Evolutionary conservation across 78 protist species (phyloP).

Genomic region (Dictyostelium citrinum): DNA sequence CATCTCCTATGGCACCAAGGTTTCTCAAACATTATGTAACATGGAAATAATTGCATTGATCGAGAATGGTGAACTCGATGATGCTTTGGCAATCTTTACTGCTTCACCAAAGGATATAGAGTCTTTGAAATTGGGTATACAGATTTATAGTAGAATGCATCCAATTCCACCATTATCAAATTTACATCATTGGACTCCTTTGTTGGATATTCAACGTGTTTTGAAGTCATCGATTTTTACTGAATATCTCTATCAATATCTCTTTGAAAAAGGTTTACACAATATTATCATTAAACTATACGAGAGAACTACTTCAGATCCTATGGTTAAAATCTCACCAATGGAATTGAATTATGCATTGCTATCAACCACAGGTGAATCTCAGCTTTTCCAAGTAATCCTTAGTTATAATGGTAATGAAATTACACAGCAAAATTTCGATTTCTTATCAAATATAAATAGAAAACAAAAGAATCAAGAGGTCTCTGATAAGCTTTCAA

Average conservation of each 20-base stretch:
- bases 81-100: neutral
- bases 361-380: neutral
- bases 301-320: neutral
- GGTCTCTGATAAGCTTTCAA: neutral
- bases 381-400: neutral
- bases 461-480: neutral
- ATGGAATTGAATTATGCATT: neutral
- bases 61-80: neutral
- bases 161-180: slow-evolving; percentile 30
- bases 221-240: neutral
- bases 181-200: neutral
- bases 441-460: neutral
- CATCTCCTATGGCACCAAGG: neutral
- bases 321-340: neutral
- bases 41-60: neutral
- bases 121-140: neutral
- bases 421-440: neutral
- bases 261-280: neutral
- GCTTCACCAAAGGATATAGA: neutral
- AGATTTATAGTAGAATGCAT: neutral
- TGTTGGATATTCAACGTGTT: neutral
- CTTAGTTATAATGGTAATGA: neutral
- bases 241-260: neutral
- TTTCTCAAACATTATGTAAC: neutral
- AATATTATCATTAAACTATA: neutral